Percentiles rank a stretch among this genome's conserved stretches.
phyloP scores from a whole-genome alignment of 2,329 filamentous ascomycete species.

The Penicillium digitatum region DNA sequence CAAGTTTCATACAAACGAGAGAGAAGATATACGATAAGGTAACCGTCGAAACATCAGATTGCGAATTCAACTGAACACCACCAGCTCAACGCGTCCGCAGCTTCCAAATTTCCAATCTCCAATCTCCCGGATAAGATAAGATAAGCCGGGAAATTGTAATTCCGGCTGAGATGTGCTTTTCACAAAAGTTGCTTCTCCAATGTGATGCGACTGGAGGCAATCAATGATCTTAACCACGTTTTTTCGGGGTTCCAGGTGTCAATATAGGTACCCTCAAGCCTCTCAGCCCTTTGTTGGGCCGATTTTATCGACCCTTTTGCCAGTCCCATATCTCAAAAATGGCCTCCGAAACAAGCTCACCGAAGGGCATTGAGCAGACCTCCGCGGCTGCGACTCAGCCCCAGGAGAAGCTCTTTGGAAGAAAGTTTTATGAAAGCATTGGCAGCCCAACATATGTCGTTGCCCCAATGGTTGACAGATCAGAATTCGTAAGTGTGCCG shows the following conservation, averaged over 20 bases:
- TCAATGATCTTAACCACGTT: conserved; percentile 2
- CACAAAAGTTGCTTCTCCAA: conserved; percentile 19
- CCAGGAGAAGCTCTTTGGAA: conserved; percentile 67
- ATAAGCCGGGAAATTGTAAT: conserved; percentile 25
- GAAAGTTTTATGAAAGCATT: conserved; percentile 91
- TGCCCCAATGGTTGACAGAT: conserved; percentile 97
- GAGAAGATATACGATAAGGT: background rate
- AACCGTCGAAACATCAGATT: background rate
- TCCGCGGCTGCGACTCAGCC: conserved; percentile 15
- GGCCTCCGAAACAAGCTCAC: conserved; percentile 20
- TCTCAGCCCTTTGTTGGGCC: conserved; percentile 30
- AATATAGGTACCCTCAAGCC: conserved; percentile 33
- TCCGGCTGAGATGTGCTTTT: conserved; percentile 25
- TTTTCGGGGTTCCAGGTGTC: conserved; percentile 9
- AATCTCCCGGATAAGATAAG: conserved; percentile 33
- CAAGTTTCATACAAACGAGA: no score
- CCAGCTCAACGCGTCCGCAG: background rate
- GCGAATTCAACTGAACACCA: background rate
- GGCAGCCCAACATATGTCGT: conserved; percentile 86
- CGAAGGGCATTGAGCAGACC: conserved; percentile 19
- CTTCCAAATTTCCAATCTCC: background rate
- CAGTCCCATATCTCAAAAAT: conserved; percentile 23
- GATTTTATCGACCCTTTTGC: conserved; percentile 8
- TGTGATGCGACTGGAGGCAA: conserved; percentile 4
- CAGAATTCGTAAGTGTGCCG: conserved; percentile 73